Conservation (phyloP, 306 rosid genomes). For the Vigna trinervia region DNA sequence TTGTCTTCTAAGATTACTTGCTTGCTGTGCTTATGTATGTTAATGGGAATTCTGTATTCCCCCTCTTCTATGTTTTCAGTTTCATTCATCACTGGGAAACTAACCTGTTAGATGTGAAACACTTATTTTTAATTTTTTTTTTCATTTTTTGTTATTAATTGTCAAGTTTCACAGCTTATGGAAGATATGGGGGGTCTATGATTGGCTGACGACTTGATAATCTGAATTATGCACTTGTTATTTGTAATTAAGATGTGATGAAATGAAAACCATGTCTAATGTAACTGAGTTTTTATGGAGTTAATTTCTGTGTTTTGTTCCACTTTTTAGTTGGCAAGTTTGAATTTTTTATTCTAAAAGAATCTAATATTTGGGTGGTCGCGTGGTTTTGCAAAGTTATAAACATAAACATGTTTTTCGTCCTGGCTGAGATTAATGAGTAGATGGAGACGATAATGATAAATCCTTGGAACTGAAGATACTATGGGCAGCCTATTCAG, state of each 20-base stretch:
- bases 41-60: background rate
- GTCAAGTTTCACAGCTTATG: background rate
- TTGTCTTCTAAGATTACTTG: background rate
- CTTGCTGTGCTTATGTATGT: background rate
- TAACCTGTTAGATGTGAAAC: background rate
- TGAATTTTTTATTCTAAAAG: background rate
- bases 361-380: background rate
- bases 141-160: conserved; percentile 4
- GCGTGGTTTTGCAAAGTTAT: background rate
- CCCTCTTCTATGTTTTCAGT: background rate
- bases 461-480: conserved; percentile 22
- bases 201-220: background rate
- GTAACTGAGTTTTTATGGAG: background rate
- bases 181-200: background rate
- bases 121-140: background rate
- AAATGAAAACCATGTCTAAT: background rate
- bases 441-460: conserved; percentile 9
- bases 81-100: background rate
- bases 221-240: background rate
- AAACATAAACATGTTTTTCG: conserved; percentile 12
- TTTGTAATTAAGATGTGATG: conserved; percentile 5
- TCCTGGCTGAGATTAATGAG: conserved; percentile 32
- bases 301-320: background rate
- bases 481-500: conserved; percentile 4
- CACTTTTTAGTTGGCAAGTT: background rate